Base-by-base conservation (phyloP, 495 filamentous ascomycete genomes). In the Astrocystis sublimbata region DNA sequence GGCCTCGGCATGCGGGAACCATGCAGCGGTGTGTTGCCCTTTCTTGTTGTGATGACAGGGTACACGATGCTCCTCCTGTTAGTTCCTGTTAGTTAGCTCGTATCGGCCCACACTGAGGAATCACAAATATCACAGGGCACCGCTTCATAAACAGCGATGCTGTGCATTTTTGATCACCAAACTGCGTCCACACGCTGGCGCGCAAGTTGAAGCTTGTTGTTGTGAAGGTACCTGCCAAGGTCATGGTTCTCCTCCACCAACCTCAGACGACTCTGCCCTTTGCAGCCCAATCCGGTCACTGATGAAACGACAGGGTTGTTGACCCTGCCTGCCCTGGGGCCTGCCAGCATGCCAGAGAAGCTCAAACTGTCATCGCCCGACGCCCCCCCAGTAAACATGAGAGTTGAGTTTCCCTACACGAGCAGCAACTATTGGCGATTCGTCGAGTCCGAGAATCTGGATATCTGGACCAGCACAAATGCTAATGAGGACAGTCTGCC, bases 1-100 rank as follows among this genome's bases (percentile, higher is more conserved):
- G 38, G 42, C 49, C 26, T 63, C 63, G 35, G 42, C 54, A 31
- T 17, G 43, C 41, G 58, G 65, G 55, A 66, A 51, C 45, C 40
- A 60, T 50, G 61, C 19, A 58, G 42, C 42, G 21, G 9, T 57
- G 35, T 49, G 49, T 13, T 41, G 35, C 10, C 38, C 38, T 75
- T n/a, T n/a, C 21, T 31, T 45, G 35, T 2, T 45, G 45, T 26
- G 9, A 57, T 33, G 26, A 10, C 17, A 52, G 26, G 28, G 31
- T 28, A 36, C 3, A n/a, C n/a, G n/a, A n/a, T n/a, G n/a, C n/a
- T n/a, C n/a, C n/a, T n/a, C n/a, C n/a, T n/a, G n/a, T n/a, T n/a
- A n/a, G n/a, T n/a, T n/a, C n/a, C n/a, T n/a, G n/a, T n/a, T n/a
- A n/a, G n/a, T n/a, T n/a, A n/a, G n/a, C n/a, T n/a, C n/a, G n/a